These are phyloP conservation scores for sorghum (Sorghum bicolor) DNA, from an alignment of 176 grass and related monocot genomes.

Conservation along the genomic window Sorghum_bicolor_NCBIv3 NC_012872.2:7602501-7603000, in stretches of 20 bases:
- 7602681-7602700: conserved; percentile 27
- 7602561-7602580: neutral
- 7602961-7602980: conserved; percentile 83
- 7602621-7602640: neutral
- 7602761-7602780: conserved; percentile 35
- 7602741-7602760: conserved; percentile 31
- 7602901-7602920: conserved; percentile 34
- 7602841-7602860: conserved; percentile 31
- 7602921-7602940: conserved; percentile 34
- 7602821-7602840: conserved; percentile 35
- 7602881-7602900: conserved; percentile 54
- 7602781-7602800: conserved; percentile 28
- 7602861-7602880: conserved; percentile 44
- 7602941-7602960: conserved; percentile 69
- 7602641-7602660: neutral
- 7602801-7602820: conserved; percentile 36
- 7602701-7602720: conserved; percentile 34
- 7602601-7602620: neutral
- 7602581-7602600: neutral
- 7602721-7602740: conserved; percentile 22
- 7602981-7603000: conserved; percentile 59
- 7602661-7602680: neutral
- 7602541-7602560: neutral
- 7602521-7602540: neutral
- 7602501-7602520: neutral